Evolutionary conservation across 208 protist genomes (phyloP), one percentile per base, ranked within the genome.

Genomic region (Novymonas esmeraldas): DNA sequence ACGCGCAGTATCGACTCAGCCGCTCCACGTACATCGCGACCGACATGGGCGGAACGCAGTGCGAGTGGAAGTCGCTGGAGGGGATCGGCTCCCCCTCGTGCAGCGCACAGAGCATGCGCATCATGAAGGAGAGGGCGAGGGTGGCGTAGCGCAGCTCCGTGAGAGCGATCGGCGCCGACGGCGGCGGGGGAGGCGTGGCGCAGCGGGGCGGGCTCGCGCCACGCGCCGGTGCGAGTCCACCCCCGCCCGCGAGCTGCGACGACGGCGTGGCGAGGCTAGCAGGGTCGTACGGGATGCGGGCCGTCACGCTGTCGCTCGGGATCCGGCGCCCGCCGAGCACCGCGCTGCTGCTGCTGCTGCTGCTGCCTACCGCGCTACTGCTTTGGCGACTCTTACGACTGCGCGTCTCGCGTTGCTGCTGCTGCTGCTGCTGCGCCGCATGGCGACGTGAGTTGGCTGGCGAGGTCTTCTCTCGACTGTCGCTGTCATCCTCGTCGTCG

Each of bases 11-110:
- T 20, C 85, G 84, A 29, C 86, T 67, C 28, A 98, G 81, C 10
- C 96, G 88, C 64, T 97, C 67, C 60, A 97, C 56, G 68, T 97
- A 97, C 71, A 78, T 60, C 6, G 71, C 65, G 31, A 97, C 77
- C 24, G 89, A 80, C 79, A 97, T 96, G 36, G 70, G 54, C 0
- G 91, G 90, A 51, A 93, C 50, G 36, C 78, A 78, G 60, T 87
- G 79, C 2, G 85, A 93, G 71, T 96, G 88, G 48, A 96, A 96
- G 44, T 85, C 80, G 29, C 82, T 89, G 0, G 82, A 84, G 20
- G 82, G 81, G 14, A 91, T 80, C 2, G 86, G 75, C 45, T 78
- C 78, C 0, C 49, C 69, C 22, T 75, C 71, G 70, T 91, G 88
- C 41, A 82, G 73, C 26, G 81, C 64, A 60, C 85, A 94, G 22